Evolutionary conservation across 2,329 filamentous ascomycete species (phyloP), one percentile per base, ranked within the genome.

Genomic region (Cercospora sp.): DNA sequence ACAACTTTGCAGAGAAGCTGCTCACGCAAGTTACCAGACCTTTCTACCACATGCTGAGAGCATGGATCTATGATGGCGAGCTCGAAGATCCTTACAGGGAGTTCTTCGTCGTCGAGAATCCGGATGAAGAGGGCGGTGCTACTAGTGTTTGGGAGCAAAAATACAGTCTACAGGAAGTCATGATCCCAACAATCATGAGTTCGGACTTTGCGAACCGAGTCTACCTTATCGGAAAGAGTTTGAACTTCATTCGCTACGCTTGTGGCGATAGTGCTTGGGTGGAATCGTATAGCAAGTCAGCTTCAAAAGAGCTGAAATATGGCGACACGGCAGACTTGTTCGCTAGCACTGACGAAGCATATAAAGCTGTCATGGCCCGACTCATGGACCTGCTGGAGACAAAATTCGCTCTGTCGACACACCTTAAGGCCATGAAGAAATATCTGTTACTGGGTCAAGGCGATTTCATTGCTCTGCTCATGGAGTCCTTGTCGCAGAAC

Each of bases 51-150:
- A 97, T 99, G 83, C 84, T 99, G 64, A 89, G 93, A 64, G 91
- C 93, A 74, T 99, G 95, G 95, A 97, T 99, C 61, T 99, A 99
- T 77, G 94, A 99, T 75, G 95, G 95, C 69, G 96, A 99, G 82
- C 86, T 99, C 13, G 93, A 92, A n/a, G 95, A 99, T 79, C 95
- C 96, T 0, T 97, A 94, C 75, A 86, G 89, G 65, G 95, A 99
- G 76, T 99, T 99, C 80, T 98, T 99, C 75, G 94, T 99, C 20
- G 89, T 89, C 20, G 93, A 97, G 78, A 92, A 94, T 73, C 87
- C 89, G 63, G 85, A 87, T 5, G 80, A 83, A 20, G 82, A 83
- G 60, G 80, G 82, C 31, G 90, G 88, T 26, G 91, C 92, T 16
- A 94, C 91, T 42, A 97, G 94, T 72, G 94, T 98, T 1, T 99